Percentiles rank a stretch among this genome's conserved stretches.
phyloP scores from a whole-genome alignment of 2,329 filamentous ascomycete species.

The Ophiostoma triangulosporum region DNA sequence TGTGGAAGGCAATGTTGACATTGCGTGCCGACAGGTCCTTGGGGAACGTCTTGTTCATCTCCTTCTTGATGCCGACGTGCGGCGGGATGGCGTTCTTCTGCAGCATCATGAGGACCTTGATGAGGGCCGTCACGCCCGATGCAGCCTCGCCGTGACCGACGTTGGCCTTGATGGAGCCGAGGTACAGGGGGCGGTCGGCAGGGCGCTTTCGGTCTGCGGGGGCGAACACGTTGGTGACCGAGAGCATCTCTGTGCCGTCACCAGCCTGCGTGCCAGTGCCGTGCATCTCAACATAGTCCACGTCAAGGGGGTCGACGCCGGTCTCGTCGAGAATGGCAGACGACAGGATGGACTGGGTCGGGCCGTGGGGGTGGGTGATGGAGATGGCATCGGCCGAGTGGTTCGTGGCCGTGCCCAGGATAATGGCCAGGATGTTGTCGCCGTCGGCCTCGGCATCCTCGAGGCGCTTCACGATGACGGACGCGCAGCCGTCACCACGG shows the following conservation, averaged over 20 bases:
- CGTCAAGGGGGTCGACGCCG: conserved; percentile 60
- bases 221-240: conserved; percentile 46
- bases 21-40: conserved; percentile 42
- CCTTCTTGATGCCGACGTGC: conserved; percentile 52
- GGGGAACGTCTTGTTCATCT: conserved; percentile 47
- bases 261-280: conserved; percentile 79
- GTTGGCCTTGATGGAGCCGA: conserved; percentile 52
- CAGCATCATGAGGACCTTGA: conserved; percentile 53
- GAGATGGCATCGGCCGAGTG: conserved; percentile 71
- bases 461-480: conserved; percentile 64
- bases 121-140: conserved; percentile 46
- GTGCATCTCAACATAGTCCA: conserved; percentile 82
- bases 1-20: conserved; percentile 42
- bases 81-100: conserved; percentile 49
- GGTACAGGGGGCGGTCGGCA: conserved; percentile 38
- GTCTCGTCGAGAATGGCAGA: conserved; percentile 57
- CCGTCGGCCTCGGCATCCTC: conserved; percentile 66
- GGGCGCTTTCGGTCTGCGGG: conserved; percentile 32
- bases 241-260: conserved; percentile 70
- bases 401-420: conserved; percentile 64
- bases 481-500: conserved; percentile 58
- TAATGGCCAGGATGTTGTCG: conserved; percentile 63
- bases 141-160: conserved; percentile 50
- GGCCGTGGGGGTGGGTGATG: conserved; percentile 71
- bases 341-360: conserved; percentile 60